A percentile compares a stretch with the other conserved stretches of the same genome.
Conservation (phyloP, 371 early-diverging fungal species). For the Mucor sp. region DNA sequence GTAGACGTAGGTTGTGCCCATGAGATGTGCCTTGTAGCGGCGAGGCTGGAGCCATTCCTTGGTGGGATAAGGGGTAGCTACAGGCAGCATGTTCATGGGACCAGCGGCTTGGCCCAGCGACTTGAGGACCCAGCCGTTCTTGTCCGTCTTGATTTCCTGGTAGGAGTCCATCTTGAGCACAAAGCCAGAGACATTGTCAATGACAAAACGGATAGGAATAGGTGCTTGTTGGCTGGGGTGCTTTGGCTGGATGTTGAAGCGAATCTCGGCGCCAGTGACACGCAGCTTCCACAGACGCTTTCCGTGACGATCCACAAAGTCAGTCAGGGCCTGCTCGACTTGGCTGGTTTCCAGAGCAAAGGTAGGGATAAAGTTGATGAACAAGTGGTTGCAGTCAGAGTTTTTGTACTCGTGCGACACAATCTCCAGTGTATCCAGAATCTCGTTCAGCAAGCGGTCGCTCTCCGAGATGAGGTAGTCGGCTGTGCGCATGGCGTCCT, state of each 20-base stretch:
- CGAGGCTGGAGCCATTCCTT: conserved; percentile 97
- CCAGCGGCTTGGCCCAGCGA: conserved; percentile 74
- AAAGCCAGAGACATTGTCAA: conserved; percentile 90
- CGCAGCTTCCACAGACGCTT: conserved; percentile 94
- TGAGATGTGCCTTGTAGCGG: conserved; percentile 96
- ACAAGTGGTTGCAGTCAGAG: conserved; percentile 97
- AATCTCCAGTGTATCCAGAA: conserved; percentile 93
- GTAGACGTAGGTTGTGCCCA: conserved; percentile 98
- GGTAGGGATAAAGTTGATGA: conserved; percentile 96
- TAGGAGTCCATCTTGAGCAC: conserved; percentile 91
- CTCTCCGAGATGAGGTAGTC: conserved; percentile 95
- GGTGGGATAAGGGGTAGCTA: conserved; percentile 84
- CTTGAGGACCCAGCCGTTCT: conserved; percentile 75
- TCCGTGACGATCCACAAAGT: conserved; percentile 93
- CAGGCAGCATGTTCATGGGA: conserved; percentile 82
- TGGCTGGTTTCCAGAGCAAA: conserved; percentile 87
- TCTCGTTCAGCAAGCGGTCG: conserved; percentile 89
- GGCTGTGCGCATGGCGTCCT: conserved; percentile 79
- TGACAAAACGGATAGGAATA: conserved; percentile 88
- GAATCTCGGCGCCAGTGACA: conserved; percentile 93
- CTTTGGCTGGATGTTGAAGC: conserved; percentile 84
- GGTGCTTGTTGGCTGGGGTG: conserved; percentile 63
- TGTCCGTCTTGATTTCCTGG: conserved; percentile 80
- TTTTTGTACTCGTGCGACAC: conserved; percentile 87
- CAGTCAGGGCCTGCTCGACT: conserved; percentile 83